Evolutionary conservation across 129 eudicot species (phyloP).

Genomic region (Centaurea solstitialis): DNA sequence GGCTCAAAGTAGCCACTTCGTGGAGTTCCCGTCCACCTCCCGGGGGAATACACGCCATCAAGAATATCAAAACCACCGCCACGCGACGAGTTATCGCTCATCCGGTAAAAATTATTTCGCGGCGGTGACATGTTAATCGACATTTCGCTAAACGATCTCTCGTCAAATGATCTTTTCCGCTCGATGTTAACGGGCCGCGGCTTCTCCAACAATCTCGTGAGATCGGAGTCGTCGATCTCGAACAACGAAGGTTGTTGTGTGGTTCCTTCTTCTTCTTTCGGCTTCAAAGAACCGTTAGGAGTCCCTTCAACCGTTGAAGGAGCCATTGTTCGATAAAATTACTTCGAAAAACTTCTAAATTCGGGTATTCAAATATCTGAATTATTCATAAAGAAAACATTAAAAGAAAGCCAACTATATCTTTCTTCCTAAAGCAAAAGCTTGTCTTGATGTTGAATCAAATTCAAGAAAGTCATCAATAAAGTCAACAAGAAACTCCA

Average conservation of each 20-base stretch:
- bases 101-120: conserved; percentile 51
- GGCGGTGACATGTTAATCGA: conserved; percentile 73
- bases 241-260: conserved; percentile 40
- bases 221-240: conserved; percentile 72
- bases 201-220: conserved; percentile 61
- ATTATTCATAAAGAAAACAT: background rate
- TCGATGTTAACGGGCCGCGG: conserved; percentile 69
- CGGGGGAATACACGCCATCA: conserved; percentile 62
- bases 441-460: conserved; percentile 1
- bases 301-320: conserved; percentile 43
- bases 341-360: background rate
- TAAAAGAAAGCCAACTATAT: conserved; percentile 2
- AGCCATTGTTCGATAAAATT: conserved; percentile 29
- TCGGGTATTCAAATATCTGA: conserved; percentile 30
- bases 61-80: conserved; percentile 59
- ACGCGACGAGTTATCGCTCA: conserved; percentile 56
- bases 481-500: conserved; percentile 9
- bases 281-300: conserved; percentile 51
- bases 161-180: conserved; percentile 87
- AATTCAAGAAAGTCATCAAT: background rate
- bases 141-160: conserved; percentile 82
- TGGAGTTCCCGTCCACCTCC: conserved; percentile 87
- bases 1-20: conserved; percentile 57
- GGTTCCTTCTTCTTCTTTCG: conserved; percentile 38
- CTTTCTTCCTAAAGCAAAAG: conserved; percentile 11